These are phyloP conservation scores for Ophiostoma perfectum DNA, from an alignment of 2,329 filamentous ascomycete species.

Conservation along the genomic window DNA sequence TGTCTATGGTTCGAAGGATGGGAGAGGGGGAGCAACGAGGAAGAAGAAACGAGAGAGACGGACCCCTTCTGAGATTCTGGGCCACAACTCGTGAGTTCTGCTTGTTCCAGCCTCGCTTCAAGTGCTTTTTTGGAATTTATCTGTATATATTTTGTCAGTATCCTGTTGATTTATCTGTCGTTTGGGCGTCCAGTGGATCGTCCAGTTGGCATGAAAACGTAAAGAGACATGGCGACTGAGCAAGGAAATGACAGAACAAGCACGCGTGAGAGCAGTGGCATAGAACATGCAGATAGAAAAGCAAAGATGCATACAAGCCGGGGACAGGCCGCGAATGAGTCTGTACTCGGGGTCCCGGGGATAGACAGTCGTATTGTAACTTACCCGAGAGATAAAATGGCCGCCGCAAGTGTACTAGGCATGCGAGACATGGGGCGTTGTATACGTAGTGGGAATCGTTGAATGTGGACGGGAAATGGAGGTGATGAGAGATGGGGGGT, in stretches of 20 bases:
- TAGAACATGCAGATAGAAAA: no score
- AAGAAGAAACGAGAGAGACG: neutral
- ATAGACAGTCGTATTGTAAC: neutral
- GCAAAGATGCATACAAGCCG: no score
- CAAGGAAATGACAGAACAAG: no score
- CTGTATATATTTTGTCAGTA: neutral
- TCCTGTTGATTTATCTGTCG: no score
- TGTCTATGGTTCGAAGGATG: conserved; percentile 10
- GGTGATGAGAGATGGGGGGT: conserved; percentile 1
- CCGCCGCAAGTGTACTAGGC: conserved; percentile 8
- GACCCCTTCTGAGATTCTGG: neutral
- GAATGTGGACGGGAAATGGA: neutral
- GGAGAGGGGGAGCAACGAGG: neutral
- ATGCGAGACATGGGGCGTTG: neutral
- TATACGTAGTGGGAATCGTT: neutral
- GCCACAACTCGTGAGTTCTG: no score
- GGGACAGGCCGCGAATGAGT: no score
- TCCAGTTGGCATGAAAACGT: no score
- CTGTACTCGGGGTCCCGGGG: neutral
- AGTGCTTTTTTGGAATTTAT: neutral
- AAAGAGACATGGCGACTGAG: no score
- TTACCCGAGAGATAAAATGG: conserved; percentile 4
- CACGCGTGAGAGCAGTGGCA: no score
- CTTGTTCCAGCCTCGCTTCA: neutral
- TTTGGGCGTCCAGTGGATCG: no score